These are phyloP conservation scores for Casaregolazyma suthepensis DNA, from an alignment of 1,139 yeast genomes.

Conservation along the genomic window DNA sequence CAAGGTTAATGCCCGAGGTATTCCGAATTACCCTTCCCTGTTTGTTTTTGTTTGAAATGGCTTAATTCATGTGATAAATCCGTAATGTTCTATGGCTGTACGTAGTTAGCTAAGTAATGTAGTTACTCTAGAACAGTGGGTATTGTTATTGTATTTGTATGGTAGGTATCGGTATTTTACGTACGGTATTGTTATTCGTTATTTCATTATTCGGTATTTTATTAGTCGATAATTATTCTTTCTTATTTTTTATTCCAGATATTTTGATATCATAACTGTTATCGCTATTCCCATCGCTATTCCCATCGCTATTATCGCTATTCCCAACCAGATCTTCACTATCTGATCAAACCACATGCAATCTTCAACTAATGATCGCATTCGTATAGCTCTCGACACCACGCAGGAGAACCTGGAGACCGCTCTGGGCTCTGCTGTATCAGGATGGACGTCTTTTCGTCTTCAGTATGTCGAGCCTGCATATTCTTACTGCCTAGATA, in stretches of 20 bases:
- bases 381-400: slow-evolving; percentile 25
- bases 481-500: slow-evolving; percentile 11
- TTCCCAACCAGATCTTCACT: neutral
- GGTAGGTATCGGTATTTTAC: no score
- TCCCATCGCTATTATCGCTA: no score
- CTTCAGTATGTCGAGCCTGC: slow-evolving; percentile 20
- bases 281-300: neutral
- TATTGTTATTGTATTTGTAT: no score
- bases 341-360: slow-evolving; percentile 14
- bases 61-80: neutral
- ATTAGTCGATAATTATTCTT: no score
- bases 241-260: no score
- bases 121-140: no score
- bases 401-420: slow-evolving; percentile 28
- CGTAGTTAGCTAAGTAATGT: no score
- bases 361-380: slow-evolving; percentile 18
- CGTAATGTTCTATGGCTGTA: neutral
- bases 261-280: no score
- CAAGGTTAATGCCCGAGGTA: no score
- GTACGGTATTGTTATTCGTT: no score
- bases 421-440: slow-evolving; percentile 26
- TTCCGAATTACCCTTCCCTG: no score
- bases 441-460: slow-evolving; percentile 21
- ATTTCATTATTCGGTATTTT: no score
- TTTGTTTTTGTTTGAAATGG: neutral